Base-by-base conservation (phyloP, 306 rosid genomes). In the Malus sylvestris region DNA sequence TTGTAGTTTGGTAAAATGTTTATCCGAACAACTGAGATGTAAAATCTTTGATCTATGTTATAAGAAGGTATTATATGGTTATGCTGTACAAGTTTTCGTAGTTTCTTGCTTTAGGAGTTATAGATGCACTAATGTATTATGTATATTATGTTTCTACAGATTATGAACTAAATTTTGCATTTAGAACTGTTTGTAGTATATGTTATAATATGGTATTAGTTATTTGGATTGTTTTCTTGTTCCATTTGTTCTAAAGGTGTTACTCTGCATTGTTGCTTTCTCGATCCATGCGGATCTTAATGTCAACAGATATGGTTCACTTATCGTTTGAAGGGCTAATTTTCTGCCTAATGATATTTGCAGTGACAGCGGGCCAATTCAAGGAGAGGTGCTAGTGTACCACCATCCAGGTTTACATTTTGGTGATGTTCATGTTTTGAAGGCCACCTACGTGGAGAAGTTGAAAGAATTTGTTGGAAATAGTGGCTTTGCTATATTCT, bases 381-480 rank as follows among this genome's bases (percentile, higher is more conserved):
- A 86, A 0, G 98, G 96, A 40, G 75, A 86, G 75, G 97, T 93
- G 16, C 70, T 93, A 52, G 96, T 93, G 40, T 91, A 93, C 74
- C 81, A 91, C 61, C 84, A 93, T 83, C 98, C 97, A 18, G 96
- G 96, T 42, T 61, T 86, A 73, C 98, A 93, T 83, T 88, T 91
- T 45, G 98, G 98, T 4, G 98, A 91, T 58, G 84, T 93, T 67
- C 97, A 93, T 73, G 73, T 82, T 51, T 63, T 90, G 66, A 82
- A 75, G 38, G 98, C 98, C 13, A 90, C 27, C 19, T 71, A 78
- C 65, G 87, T 91, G 52, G 61, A 78, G 51, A 80, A 75, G n/a
- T 32, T 93, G 65, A 83, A 81, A 70, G 79, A 88, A 62, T 64
- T 63, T 44, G 86, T 93, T 45, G 97, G 98, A 29, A 80, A 88